A percentile compares a stretch with the other conserved stretches of the same genome.
Evolutionary conservation across 106 monocot genomes (phyloP).

Genomic region (Agapanthus africanus): DNA sequence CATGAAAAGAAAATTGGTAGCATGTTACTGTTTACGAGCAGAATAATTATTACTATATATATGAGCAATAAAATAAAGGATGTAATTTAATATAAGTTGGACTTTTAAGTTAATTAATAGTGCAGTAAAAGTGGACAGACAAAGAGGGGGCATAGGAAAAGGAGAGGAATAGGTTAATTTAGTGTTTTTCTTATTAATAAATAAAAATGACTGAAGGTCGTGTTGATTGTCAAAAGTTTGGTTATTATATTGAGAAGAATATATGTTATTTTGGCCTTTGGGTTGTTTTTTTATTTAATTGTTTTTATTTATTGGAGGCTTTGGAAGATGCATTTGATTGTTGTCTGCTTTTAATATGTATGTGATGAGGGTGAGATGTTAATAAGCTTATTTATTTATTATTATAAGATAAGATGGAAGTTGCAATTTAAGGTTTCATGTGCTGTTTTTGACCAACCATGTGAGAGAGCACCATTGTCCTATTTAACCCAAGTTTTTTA

Average conservation of each 20-base stretch:
- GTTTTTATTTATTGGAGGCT: neutral
- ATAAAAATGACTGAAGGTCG: neutral
- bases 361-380: neutral
- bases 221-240: neutral
- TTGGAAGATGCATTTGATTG: slow-evolving; percentile 8
- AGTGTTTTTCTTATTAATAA: too few species aligned
- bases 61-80: neutral
- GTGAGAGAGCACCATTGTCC: too few species aligned
- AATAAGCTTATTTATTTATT: neutral
- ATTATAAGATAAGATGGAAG: neutral
- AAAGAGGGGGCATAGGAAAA: neutral
- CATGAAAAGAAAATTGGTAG: neutral
- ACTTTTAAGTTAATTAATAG: neutral
- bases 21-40: neutral
- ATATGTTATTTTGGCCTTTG: neutral
- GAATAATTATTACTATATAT: too few species aligned
- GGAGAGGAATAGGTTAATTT: neutral
- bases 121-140: neutral
- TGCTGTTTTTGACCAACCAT: slow-evolving; percentile 9
- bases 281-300: neutral
- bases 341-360: neutral
- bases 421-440: slow-evolving; percentile 11
- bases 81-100: slow-evolving; percentile 1
- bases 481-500: too few species aligned
- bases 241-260: slow-evolving; percentile 8